phyloP scores from a whole-genome alignment of 306 rosid species.

The Psophocarpus tetragonolobus region DNA sequence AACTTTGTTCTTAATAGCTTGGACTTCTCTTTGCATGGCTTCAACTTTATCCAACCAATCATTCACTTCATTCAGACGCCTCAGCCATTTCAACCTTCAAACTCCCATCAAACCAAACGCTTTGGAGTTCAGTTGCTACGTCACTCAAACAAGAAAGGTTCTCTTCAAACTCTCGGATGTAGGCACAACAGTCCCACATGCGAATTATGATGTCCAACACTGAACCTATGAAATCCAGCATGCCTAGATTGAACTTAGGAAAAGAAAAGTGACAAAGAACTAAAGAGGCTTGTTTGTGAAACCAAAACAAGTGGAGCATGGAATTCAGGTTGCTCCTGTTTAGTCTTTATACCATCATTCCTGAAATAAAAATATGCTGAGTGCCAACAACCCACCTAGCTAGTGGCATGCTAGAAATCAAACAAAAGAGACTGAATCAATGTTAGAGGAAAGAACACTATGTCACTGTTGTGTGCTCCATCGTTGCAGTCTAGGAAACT shows the following conservation, averaged over 20 bases:
- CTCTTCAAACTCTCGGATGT: background rate
- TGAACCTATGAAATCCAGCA: background rate
- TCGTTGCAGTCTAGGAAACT: background rate
- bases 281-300: background rate
- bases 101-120: background rate
- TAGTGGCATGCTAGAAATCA: background rate
- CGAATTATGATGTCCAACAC: background rate
- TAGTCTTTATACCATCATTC: background rate
- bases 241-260: background rate
- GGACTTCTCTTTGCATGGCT: background rate
- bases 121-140: background rate
- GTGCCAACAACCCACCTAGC: background rate
- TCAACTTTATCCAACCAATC: background rate
- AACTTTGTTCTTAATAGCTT: background rate
- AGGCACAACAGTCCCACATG: background rate
- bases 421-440: background rate
- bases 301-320: background rate
- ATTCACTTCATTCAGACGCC: background rate
- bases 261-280: background rate
- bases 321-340: background rate
- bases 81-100: background rate
- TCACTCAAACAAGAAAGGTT: background rate
- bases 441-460: background rate
- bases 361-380: background rate
- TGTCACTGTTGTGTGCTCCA: background rate